Percentiles rank a stretch among this genome's conserved stretches.
Evolutionary conservation across 2,329 filamentous ascomycete genomes (phyloP).

Genomic region (Sporothrix protearum): DNA sequence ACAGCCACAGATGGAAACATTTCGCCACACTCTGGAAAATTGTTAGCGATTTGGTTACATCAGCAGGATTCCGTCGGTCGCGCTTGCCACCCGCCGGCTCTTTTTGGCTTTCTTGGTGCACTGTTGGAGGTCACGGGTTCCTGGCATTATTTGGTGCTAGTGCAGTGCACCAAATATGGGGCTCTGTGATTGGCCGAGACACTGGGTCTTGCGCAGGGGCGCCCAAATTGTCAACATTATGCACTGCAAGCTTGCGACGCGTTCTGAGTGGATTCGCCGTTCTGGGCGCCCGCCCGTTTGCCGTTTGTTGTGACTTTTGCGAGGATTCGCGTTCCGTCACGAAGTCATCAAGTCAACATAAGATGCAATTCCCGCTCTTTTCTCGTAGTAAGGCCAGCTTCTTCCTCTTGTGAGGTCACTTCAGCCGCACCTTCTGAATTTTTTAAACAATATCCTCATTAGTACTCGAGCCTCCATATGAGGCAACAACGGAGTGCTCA

Average conservation of each 20-base stretch:
- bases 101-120: neutral
- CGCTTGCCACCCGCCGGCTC: neutral
- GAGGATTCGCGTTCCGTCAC: neutral
- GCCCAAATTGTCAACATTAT: slow-evolving; percentile 25
- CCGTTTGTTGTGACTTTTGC: neutral
- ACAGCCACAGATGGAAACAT: slow-evolving; percentile 13
- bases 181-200: slow-evolving; percentile 8
- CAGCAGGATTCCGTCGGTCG: neutral
- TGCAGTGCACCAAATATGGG: neutral
- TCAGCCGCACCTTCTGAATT: neutral
- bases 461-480: neutral
- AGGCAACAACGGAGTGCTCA: neutral
- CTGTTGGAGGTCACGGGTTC: neutral
- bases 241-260: slow-evolving; percentile 18
- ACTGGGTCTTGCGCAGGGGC: neutral
- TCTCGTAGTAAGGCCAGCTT: too few relatives aligned
- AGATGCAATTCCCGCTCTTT: neutral
- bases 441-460: too few relatives aligned
- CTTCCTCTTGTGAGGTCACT: neutral
- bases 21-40: slow-evolving; percentile 18
- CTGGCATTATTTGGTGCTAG: slow-evolving; percentile 19
- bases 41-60: neutral
- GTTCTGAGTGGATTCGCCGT: slow-evolving; percentile 7
- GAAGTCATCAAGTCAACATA: neutral
- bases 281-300: too few relatives aligned